Base-by-base conservation (phyloP, 75 land plant species). In the Pinus albicaulis region DNA sequence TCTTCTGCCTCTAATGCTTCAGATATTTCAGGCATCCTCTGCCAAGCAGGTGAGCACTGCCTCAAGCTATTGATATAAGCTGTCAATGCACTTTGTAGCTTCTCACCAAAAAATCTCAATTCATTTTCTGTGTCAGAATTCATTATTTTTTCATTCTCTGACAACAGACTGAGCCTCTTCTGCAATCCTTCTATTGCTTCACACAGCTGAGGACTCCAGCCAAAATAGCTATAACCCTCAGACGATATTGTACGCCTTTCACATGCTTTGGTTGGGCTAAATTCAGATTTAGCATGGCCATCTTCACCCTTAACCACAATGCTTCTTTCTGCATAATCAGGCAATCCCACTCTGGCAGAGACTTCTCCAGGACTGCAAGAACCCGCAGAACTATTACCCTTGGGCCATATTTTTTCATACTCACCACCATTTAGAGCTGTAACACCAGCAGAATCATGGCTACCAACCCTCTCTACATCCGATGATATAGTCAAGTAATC, bases 111-210 rank as follows among this genome's bases (percentile, higher is more conserved):
- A 23, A 11, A 68, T 68, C 52, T n/a, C 23, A 41, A 41, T 68
- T 68, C 71, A 68, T 68, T 44, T 10, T 68, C 41, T 0, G n/a
- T n/a, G 8, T 68, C 19, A 41, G 6, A 19, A 22, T 41, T 68
- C n/a, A 68, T 22, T 38, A 68, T 22, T 38, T 19, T 10, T 22
- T 68, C n/a, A 52, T 68, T 68, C 71, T 68, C 48, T 8, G 24
- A n/a, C 34, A 68, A 41, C 4, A 41, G 2, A 68, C n/a, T n/a
- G 24, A 68, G n/a, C 11, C 48, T 68, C 71, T 68, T 38, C 52
- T 68, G 52, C 7, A 68, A 36, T 68, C 22, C 71, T 68, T 68
- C 71, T 68, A 68, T 68, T 44, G 4, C 48, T 68, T 68, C 71
- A 22, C 71, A 41, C 19, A 68, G 71, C 36, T 3, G n/a, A 38